A percentile compares a stretch with the other conserved stretches of the same genome.
These are phyloP conservation scores for Rhynchospora breviuscula DNA, from an alignment of 176 grass and related monocot genomes.

Conservation along the genomic window DNA sequence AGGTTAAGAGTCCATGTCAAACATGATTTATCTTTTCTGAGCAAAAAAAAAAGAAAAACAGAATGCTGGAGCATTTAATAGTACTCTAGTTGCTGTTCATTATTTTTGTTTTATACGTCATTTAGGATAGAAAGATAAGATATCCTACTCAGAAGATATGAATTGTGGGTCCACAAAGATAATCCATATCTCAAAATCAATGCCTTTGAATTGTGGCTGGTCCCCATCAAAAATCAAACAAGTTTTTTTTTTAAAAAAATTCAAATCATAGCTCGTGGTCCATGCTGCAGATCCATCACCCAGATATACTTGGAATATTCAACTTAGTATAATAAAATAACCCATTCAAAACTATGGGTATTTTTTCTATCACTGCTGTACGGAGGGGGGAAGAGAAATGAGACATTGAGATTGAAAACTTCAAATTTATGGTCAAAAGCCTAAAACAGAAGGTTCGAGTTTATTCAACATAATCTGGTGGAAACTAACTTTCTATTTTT, in stretches of 20 bases:
- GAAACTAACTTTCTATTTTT: background rate
- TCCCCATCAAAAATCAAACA: constrained; percentile 14
- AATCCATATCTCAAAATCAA: constrained; percentile 25
- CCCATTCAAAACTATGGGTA: background rate
- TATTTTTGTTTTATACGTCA: background rate
- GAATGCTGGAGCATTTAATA: background rate
- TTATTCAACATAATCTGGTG: constrained; percentile 5
- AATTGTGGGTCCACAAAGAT: constrained; percentile 20
- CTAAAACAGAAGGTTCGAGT: background rate
- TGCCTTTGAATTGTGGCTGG: constrained; percentile 7
- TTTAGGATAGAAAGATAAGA: background rate
- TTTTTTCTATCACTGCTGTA: background rate
- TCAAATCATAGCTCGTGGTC: constrained; percentile 17
- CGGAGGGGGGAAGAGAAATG: background rate
- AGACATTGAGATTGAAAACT: background rate
- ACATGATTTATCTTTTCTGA: background rate
- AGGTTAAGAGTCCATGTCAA: background rate
- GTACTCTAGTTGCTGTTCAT: background rate
- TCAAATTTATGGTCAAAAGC: background rate
- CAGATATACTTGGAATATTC: constrained; percentile 31
- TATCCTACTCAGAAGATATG: constrained; percentile 20
- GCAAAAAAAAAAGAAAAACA: background rate
- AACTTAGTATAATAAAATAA: background rate
- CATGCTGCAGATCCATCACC: constrained; percentile 18
- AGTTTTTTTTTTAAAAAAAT: background rate